A percentile compares a stretch with the other conserved stretches of the same genome.
phyloP scores from a whole-genome alignment of 2,329 filamentous ascomycete species.

The Elsinoe fawcettii region DNA sequence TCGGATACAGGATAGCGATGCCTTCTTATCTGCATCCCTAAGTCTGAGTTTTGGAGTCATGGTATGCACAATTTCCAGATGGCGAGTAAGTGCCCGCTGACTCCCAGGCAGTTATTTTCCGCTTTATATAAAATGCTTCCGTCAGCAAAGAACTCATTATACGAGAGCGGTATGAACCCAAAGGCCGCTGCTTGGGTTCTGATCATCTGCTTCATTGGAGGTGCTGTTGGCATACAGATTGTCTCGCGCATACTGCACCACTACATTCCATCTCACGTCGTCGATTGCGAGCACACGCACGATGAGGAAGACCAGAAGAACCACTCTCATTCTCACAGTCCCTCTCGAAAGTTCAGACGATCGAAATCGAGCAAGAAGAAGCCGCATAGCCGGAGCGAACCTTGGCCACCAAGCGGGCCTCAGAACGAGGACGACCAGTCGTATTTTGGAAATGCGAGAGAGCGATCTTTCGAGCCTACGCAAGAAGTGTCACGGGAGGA shows the following conservation, averaged over 20 bases:
- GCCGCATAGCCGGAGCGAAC: conserved; percentile 2
- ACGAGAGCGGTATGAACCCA: conserved; percentile 58
- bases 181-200: conserved; percentile 60
- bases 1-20: conserved; percentile 79
- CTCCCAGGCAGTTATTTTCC: conserved; percentile 65
- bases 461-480: conserved; percentile 1
- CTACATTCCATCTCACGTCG: conserved; percentile 68
- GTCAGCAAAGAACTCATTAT: conserved; percentile 70
- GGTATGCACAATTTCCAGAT: conserved; percentile 47
- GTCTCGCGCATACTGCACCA: conserved; percentile 65
- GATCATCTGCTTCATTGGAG: conserved; percentile 61
- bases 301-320: conserved; percentile 37
- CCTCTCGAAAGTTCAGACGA: conserved; percentile 5
- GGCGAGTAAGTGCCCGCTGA: conserved; percentile 12
- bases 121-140: conserved; percentile 90
- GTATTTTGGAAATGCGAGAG: conserved; percentile 17
- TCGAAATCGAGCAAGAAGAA: not conserved
- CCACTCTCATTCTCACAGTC: conserved; percentile 24
- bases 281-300: conserved; percentile 71
- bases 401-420: conserved; percentile 14
- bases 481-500: conserved; percentile 8
- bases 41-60: conserved; percentile 95
- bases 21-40: conserved; percentile 77
- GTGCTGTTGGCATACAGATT: conserved; percentile 68
- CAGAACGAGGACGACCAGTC: not conserved